Evolutionary conservation across 1,139 yeast genomes (phyloP), one percentile per base, ranked within the genome.

Genomic region (Trichomonascaceae sp.): DNA sequence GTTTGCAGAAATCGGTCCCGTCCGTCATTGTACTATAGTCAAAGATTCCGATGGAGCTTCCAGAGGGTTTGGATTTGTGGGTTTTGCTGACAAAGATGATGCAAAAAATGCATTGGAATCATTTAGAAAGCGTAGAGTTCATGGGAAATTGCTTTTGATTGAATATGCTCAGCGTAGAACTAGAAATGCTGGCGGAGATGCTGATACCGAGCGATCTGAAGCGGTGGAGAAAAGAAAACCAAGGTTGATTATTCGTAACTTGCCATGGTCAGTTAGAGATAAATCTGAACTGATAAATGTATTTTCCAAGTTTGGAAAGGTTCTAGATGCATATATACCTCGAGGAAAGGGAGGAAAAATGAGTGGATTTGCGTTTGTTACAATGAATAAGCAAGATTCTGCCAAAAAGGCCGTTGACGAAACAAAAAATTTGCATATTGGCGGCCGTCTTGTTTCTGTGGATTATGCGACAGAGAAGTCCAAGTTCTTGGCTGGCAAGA

Each of bases 61-160:
- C 4, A 80, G 95, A 70, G 98, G 99, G 1, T 95, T 90, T 70
- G 99, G 99, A 7, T 95, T 95, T 70, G 99, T 90, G 17, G 85
- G 96, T 49, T 93, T 95, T 69, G 82, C 88, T 1, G 74, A 81
- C 56, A 91, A 88, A 59, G 96, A 88, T 51, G 99, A 95, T 68
- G 87, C 97, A 0, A 70, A 80, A 48, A 75, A 80, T 44, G 98
- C 98, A 0, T 74, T 90, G 59, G 81, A 77, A 12, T 81, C 83
- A 59, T 74, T 91, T n/a, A 78, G 82, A 65, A 85, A 79, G 66
- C 66, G 75, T 50, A 87, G 85, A 64, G 81, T 93, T 61, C 77
- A 86, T 57, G 83, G 81, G 43, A 79, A 85, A 59, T 65, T 82
- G 15, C 77, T 93, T 57, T 79, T 89, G 66, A 85, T 91, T 19